phyloP scores from a whole-genome alignment of 2,329 filamentous ascomycete species.

The Aureobasidium musti region DNA sequence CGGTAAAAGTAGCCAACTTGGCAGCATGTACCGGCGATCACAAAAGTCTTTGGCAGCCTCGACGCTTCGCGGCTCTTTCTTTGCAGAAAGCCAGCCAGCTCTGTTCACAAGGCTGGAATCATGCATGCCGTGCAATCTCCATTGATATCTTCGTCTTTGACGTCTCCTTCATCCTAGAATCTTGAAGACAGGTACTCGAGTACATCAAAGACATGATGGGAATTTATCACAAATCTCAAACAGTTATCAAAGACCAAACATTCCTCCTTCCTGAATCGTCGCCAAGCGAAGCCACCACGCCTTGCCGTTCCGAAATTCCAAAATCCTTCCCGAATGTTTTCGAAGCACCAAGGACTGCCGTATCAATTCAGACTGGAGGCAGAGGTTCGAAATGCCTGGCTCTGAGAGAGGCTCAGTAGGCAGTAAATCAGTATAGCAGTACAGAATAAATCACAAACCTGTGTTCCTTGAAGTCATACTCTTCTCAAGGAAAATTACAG shows the following conservation, averaged over 20 bases:
- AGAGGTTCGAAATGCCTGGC: too few species aligned
- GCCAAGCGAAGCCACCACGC: conserved; percentile 16
- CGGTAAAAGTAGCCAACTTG: conserved; percentile 3
- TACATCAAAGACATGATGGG: not conserved
- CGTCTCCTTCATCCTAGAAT: not conserved
- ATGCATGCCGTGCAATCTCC: not conserved
- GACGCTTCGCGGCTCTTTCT: not conserved
- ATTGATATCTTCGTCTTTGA: not conserved
- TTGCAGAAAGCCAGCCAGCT: not conserved
- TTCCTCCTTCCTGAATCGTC: conserved; percentile 5
- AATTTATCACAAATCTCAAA: not conserved
- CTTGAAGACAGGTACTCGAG: too few species aligned
- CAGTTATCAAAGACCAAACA: not conserved
- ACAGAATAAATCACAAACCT: too few species aligned
- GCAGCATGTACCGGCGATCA: conserved; percentile 11
- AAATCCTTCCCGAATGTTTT: conserved; percentile 19
- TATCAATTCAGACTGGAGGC: too few species aligned
- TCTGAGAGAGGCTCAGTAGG: too few species aligned
- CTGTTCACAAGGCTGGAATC: not conserved
- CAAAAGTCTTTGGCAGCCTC: not conserved
- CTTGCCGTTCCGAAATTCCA: not conserved
- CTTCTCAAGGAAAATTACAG: too few species aligned
- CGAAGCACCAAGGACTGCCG: not conserved
- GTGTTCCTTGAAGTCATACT: too few species aligned
- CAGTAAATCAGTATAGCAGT: too few species aligned